phyloP scores from a whole-genome alignment of 1,139 yeast genomes.

The Lipomyces yarrowii region DNA sequence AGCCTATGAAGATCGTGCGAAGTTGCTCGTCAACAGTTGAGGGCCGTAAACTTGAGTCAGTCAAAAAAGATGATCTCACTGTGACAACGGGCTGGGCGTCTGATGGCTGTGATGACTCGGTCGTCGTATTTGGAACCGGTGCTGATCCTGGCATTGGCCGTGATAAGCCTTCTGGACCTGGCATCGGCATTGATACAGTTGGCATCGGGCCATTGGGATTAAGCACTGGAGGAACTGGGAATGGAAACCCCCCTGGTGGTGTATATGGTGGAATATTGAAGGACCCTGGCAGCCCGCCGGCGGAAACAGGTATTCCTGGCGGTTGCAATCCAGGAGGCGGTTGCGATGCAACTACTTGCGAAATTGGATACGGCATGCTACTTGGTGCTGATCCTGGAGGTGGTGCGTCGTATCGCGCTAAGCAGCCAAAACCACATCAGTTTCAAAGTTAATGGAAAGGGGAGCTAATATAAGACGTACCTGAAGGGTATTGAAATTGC shows the following conservation, averaged over 20 bases:
- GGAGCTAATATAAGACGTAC: conserved; percentile 10
- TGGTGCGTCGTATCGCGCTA: background rate
- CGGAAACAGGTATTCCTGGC: background rate
- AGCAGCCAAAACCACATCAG: background rate
- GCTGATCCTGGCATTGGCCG: background rate
- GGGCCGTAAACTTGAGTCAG: conserved; percentile 27
- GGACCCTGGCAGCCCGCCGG: background rate
- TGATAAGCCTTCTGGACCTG: background rate
- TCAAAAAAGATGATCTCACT: conserved; percentile 15
- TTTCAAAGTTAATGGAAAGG: background rate
- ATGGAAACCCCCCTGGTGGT: background rate
- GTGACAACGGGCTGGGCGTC: background rate
- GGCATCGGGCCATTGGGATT: background rate
- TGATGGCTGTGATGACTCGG: background rate
- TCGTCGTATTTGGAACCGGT: background rate
- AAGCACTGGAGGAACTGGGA: background rate
- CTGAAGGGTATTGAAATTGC: conserved; percentile 16
- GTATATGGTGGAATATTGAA: background rate
- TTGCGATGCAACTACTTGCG: background rate
- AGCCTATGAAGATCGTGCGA: conserved; percentile 40
- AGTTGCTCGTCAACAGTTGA: conserved; percentile 39
- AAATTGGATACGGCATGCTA: background rate
- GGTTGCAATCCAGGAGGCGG: conserved; percentile 1
- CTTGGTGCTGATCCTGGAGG: background rate
- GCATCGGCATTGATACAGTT: background rate